Evolutionary conservation across 176 grass and related monocot species (phyloP).

Genomic region (Bolboschoenus planiculmis): DNA sequence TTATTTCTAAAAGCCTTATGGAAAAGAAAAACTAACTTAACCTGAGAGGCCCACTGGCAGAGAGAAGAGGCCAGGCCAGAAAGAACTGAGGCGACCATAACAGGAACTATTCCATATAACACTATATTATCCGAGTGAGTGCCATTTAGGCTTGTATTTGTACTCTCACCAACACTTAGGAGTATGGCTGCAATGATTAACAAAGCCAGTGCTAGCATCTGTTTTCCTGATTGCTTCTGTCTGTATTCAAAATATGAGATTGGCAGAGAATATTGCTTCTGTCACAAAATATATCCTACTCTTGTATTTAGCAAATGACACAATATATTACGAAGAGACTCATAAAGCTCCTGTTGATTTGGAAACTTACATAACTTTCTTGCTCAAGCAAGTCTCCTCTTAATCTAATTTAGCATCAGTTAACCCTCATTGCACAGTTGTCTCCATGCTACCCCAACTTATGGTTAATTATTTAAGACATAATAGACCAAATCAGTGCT

Average conservation of each 20-base stretch:
- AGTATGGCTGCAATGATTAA: conserved; percentile 75
- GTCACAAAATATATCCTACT: not conserved
- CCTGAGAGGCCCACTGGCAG: conserved; percentile 96
- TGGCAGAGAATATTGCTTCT: not conserved
- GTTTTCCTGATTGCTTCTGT: conserved; percentile 79
- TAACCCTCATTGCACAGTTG: not conserved
- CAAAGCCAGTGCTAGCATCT: conserved; percentile 61
- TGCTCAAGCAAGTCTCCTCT: not conserved
- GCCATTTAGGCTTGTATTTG: conserved; percentile 41
- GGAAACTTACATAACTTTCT: not conserved
- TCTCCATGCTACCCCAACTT: too few species aligned
- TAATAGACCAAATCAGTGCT: too few species aligned
- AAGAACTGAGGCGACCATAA: conserved; percentile 72
- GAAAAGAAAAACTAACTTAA: conserved; percentile 25
- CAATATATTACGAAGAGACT: not conserved
- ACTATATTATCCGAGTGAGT: conserved; percentile 50
- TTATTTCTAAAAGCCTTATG: not conserved
- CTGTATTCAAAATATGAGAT: conserved; percentile 29
- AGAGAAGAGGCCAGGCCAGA: conserved; percentile 86
- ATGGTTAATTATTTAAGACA: too few species aligned
- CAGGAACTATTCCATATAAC: conserved; percentile 82
- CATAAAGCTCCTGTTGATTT: not conserved
- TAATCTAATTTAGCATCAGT: not conserved
- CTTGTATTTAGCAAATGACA: not conserved
- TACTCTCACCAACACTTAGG: conserved; percentile 76